Conservation (phyloP, 2,329 filamentous ascomycete genomes). For the Phaeosphaeria sp. region DNA sequence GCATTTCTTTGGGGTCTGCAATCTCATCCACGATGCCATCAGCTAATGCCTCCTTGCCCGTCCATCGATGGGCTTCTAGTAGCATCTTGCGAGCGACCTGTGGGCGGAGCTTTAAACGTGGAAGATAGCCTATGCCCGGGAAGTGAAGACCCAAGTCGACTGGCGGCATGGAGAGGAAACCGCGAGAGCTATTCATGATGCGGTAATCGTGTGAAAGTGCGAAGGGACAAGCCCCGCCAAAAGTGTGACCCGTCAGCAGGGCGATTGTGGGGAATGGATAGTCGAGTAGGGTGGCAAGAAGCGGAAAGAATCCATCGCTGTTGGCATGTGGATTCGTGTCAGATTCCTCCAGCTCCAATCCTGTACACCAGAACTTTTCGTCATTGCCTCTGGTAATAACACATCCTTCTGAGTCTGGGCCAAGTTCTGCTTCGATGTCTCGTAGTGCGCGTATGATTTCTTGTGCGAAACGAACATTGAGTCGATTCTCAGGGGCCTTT, state of each 20-base stretch:
- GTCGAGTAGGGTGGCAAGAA: constrained; percentile 57
- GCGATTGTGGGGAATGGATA: constrained; percentile 58
- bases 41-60: constrained; percentile 56
- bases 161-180: constrained; percentile 53
- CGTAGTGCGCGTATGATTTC: constrained; percentile 60
- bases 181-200: constrained; percentile 45
- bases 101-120: constrained; percentile 59
- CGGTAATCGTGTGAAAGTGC: constrained; percentile 58
- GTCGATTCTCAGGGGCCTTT: constrained; percentile 61
- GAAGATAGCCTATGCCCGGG: constrained; percentile 60
- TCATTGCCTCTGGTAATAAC: constrained; percentile 61
- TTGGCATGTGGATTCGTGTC: constrained; percentile 62
- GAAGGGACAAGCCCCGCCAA: constrained; percentile 57
- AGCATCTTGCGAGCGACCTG: constrained; percentile 63
- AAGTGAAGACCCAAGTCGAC: constrained; percentile 64
- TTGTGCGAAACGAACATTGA: constrained; percentile 59
- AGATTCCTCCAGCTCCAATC: constrained; percentile 55
- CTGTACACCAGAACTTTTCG: constrained; percentile 60
- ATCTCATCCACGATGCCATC: constrained; percentile 63
- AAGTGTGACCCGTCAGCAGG: constrained; percentile 57
- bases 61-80: constrained; percentile 63
- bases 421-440: constrained; percentile 55
- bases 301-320: constrained; percentile 63
- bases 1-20: constrained; percentile 55
- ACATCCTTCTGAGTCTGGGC: constrained; percentile 57